A percentile compares a stretch with the other conserved stretches of the same genome.
Evolutionary conservation across 768 basidiomycete genomes (phyloP).

Genomic region (Mycena pura): DNA sequence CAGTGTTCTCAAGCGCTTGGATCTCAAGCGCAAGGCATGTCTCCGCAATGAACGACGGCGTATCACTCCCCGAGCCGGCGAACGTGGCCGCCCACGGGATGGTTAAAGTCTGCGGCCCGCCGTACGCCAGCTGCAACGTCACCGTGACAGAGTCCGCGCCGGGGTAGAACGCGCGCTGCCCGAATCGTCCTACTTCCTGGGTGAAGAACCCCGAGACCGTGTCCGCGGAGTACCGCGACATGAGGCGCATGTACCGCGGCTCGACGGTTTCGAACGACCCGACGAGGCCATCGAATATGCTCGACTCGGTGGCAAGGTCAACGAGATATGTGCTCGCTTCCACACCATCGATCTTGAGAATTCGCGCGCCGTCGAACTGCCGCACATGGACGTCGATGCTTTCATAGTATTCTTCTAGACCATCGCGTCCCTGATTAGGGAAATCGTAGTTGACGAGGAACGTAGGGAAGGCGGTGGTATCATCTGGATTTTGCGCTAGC

Average conservation of each 20-base stretch:
- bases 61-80: constrained; percentile 19
- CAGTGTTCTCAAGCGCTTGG: background rate
- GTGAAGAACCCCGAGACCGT: constrained; percentile 22
- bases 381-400: constrained; percentile 21
- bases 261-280: constrained; percentile 24
- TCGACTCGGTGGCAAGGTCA: constrained; percentile 20
- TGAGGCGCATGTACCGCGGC: constrained; percentile 24
- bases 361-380: constrained; percentile 20
- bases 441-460: constrained; percentile 28
- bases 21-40: constrained; percentile 14
- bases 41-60: constrained; percentile 22
- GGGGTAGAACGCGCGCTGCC: constrained; percentile 24
- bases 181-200: constrained; percentile 23
- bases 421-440: constrained; percentile 20
- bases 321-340: constrained; percentile 23
- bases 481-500: constrained; percentile 13
- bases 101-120: constrained; percentile 1
- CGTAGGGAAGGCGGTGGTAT: constrained; percentile 18
- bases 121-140: constrained; percentile 1
- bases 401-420: constrained; percentile 21
- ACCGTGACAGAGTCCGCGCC: constrained; percentile 20
- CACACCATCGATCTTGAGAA: constrained; percentile 22
- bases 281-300: constrained; percentile 23
- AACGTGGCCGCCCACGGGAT: constrained; percentile 27
- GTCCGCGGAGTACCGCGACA: constrained; percentile 24